Base-by-base conservation (phyloP, 768 basidiomycete species). In the Boletus rubescentipes region DNA sequence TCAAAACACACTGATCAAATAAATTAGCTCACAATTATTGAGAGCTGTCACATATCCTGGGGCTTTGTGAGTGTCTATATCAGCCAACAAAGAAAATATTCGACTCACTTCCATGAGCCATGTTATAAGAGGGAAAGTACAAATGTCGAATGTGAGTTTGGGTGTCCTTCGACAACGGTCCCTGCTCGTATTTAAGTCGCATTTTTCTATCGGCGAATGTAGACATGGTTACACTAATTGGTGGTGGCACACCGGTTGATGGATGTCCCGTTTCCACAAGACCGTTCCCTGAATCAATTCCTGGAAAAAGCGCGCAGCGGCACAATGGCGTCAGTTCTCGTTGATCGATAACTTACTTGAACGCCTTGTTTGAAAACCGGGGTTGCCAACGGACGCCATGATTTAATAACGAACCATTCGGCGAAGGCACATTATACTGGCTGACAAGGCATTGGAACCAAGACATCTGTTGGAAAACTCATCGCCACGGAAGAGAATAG, bases 11-110 rank as follows among this genome's bases (percentile, higher is more conserved):
- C n/a, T n/a, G 7, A 31, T 21, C 15, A 21, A 34, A 48, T n/a
- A 38, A 38, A 45, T 46, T 7, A 18, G 53, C 77, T 62, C 55
- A 77, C 83, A 70, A 66, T 85, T 85, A 66, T 85, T 66, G 48
- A 79, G 65, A 23, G 59, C 60, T 8, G 73, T 70, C 37, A 68
- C 35, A 52, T 60, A 69, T 54, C 47, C 76, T 76, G 46, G 2
- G 45, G 3, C 12, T 8, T 26, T n/a, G 38, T 72, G 18, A 70
- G 59, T 43, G n/a, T 26, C 15, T 37, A 11, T 20, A 6, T 7
- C 15, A 18, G 21, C 20, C 8, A 36, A 53, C 1, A 26, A 47
- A 26, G 14, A 37, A 16, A 7, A 45, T 29, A 23, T 15, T 18
- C 23, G 44, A 60, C 68, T 20, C 18, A 68, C 68, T 51, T 60